Conservation (phyloP, 148 eudicot species). For the Heliosperma pusillum region DNA sequence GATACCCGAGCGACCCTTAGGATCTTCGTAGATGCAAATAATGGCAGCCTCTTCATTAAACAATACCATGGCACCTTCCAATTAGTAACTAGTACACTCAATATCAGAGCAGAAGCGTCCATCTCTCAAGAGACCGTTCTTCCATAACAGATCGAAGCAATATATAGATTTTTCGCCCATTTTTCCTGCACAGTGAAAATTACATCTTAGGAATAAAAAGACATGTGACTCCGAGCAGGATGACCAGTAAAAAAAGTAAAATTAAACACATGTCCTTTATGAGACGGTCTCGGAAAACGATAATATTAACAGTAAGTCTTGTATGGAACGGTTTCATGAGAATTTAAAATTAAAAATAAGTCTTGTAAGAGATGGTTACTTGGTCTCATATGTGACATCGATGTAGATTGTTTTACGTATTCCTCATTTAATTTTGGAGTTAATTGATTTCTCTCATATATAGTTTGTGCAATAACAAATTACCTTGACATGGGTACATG, state of each 20-base stretch:
- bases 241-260: background rate
- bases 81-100: slow-evolving; percentile 12
- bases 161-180: slow-evolving; percentile 73
- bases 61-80: slow-evolving; percentile 9
- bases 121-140: slow-evolving; percentile 64
- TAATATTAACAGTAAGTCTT: background rate
- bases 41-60: slow-evolving; percentile 15
- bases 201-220: background rate
- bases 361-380: background rate
- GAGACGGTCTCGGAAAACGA: no score
- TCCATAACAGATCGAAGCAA: slow-evolving; percentile 68
- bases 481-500: slow-evolving; percentile 94
- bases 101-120: background rate
- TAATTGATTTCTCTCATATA: background rate
- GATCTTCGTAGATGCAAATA: slow-evolving; percentile 4
- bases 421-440: background rate
- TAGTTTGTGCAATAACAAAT: background rate
- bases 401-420: background rate
- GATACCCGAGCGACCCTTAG: slow-evolving; percentile 18
- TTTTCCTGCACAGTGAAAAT: slow-evolving; percentile 50
- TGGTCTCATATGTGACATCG: background rate
- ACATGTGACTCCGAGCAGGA: background rate
- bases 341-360: background rate
- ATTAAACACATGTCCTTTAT: background rate
- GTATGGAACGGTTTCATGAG: background rate